Conservation (phyloP, 768 basidiomycete genomes). For the Leucosporidium yakuticum region DNA sequence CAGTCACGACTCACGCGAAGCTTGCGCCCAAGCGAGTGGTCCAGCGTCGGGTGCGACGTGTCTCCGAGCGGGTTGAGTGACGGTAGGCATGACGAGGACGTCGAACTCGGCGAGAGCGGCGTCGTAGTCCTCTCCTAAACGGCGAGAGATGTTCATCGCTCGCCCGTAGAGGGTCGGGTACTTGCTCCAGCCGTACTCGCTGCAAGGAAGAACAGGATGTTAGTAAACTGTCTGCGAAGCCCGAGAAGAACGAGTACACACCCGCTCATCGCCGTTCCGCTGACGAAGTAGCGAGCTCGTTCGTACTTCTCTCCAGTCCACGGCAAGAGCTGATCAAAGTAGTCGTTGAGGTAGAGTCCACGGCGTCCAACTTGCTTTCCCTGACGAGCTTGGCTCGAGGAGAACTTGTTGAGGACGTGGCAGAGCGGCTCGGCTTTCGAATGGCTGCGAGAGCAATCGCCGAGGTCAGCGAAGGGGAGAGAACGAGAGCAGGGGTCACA, state of each 20-base stretch:
- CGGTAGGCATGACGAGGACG: slow-evolving; percentile 46
- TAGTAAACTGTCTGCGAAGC: neutral
- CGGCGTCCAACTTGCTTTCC: slow-evolving; percentile 40
- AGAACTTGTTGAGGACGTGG: slow-evolving; percentile 33
- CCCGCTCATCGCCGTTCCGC: slow-evolving; percentile 3
- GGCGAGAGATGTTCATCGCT: slow-evolving; percentile 46
- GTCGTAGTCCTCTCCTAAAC: slow-evolving; percentile 44
- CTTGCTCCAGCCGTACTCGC: slow-evolving; percentile 35
- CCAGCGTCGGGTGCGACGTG: slow-evolving; percentile 37
- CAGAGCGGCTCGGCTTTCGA: slow-evolving; percentile 26
- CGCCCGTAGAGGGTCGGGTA: slow-evolving; percentile 44
- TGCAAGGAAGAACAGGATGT: neutral
- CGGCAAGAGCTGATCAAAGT: slow-evolving; percentile 39
- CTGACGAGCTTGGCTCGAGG: slow-evolving; percentile 18
- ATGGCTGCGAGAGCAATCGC: neutral
- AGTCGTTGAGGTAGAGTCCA: slow-evolving; percentile 45
- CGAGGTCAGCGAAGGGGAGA: no score
- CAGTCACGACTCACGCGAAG: neutral
- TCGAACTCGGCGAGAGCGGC: slow-evolving; percentile 40
- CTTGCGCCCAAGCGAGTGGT: slow-evolving; percentile 36
- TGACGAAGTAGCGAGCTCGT: neutral
- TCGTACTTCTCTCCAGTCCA: no score
- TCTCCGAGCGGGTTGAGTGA: slow-evolving; percentile 44
- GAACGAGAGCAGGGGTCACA: no score
- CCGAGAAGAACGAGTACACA: neutral